Percentiles rank a stretch among this genome's conserved stretches.
Conservation (phyloP, 371 early-diverging fungal species). For the Mucor plumbeus region DNA sequence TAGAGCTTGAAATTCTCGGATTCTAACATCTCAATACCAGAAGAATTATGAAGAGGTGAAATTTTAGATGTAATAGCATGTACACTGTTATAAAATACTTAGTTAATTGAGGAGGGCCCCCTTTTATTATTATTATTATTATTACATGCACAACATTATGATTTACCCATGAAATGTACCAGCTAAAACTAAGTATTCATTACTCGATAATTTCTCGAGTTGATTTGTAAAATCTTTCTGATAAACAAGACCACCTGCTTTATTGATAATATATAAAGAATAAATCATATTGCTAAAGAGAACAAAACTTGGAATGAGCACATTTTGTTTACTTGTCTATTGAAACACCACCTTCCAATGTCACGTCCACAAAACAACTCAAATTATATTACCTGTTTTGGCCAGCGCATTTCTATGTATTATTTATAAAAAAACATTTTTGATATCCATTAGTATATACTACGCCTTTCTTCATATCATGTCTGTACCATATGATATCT, state of each 20-base stretch:
- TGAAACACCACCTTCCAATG: slow-evolving; percentile 4
- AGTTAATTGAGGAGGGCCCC: too few species aligned
- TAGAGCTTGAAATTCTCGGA: slow-evolving; percentile 88
- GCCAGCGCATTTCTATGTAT: background rate
- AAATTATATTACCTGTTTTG: background rate
- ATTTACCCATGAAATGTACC: slow-evolving; percentile 95
- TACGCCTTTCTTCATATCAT: background rate
- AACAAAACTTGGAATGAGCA: background rate
- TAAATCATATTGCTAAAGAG: slow-evolving; percentile 71
- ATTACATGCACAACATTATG: too few species aligned
- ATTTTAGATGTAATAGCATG: slow-evolving; percentile 96
- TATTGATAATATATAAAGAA: slow-evolving; percentile 94
- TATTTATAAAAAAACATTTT: background rate
- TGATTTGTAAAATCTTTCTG: slow-evolving; percentile 88
- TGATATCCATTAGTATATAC: too few species aligned
- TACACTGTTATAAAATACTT: slow-evolving; percentile 59
- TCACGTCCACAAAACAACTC: background rate
- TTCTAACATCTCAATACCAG: slow-evolving; percentile 92
- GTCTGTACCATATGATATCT: background rate
- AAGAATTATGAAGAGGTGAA: slow-evolving; percentile 81
- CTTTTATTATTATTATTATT: too few species aligned
- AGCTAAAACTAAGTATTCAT: slow-evolving; percentile 96
- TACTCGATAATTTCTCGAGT: slow-evolving; percentile 82
- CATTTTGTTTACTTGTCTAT: background rate
- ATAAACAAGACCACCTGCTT: slow-evolving; percentile 96